Base-by-base conservation (phyloP, 805 yeast genomes). In the Schizosaccharomyces osmophilus region DNA sequence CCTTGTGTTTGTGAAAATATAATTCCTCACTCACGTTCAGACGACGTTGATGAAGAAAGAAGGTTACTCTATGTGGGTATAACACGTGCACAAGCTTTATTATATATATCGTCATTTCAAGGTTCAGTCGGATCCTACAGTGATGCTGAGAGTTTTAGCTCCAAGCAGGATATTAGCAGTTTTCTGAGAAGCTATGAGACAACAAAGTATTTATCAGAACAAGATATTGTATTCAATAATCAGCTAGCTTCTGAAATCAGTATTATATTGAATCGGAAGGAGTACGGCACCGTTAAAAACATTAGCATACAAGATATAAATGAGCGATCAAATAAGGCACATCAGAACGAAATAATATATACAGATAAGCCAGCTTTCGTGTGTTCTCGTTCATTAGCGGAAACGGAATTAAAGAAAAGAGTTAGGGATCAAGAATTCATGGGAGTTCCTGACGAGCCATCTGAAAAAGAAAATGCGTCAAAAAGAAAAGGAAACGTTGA, bases 41-140 rank as follows among this genome's bases (percentile, higher is more conserved):
- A 67, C 13, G 65, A 72, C 11, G 51, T 80, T 1, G 78, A 84
- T 64, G 97, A 90, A 71, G 97, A 88, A 67, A 72, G 95, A 62
- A 70, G 97, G 60, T 79, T 90, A 65, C 77, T 88, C 63, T 93
- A 87, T 69, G 98, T 93, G 13, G 95, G 95, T 0, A 74, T 83
- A 57, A 90, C 96, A 0, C 76, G 98, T 64, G 94, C 96, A 0
- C 83, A 84, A 69, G 70, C 70, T 3, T 67, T 82, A 29, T 29
- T 51, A 11, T 51, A 51, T 29, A 22, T 51, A 29, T 51, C 57
- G 22, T 51, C 57, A 17, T 51, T 51, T 17, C 11, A 29, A 51
- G 13, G 36, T 17, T 17, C 26, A 17, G 19, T 17, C 9, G 31
- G 36, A 24, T 19, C n/a, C 19, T 51, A 19, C 26, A 17, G 9